Conservation (phyloP, 2,329 filamentous ascomycete genomes). For the Lecanoromycetidae sp. region DNA sequence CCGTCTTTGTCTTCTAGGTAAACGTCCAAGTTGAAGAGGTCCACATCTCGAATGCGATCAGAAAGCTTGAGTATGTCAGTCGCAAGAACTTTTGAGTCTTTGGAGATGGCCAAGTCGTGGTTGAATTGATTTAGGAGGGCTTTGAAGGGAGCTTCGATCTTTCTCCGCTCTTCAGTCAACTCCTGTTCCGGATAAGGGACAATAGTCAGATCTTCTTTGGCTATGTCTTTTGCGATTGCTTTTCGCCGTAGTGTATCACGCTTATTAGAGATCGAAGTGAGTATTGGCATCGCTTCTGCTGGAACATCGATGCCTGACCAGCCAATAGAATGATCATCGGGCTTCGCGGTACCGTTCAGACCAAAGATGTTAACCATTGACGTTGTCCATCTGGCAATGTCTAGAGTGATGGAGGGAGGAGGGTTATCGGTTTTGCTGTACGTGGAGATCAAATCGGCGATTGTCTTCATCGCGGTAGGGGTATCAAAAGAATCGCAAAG, state of each 20-base stretch:
- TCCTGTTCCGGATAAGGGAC: not conserved
- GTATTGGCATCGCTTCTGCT: conserved; percentile 44
- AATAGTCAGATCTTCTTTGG: not conserved
- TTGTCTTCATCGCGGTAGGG: conserved; percentile 61
- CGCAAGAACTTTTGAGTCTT: conserved; percentile 39
- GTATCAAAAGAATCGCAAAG: conserved; percentile 84
- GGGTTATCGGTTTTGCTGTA: conserved; percentile 50
- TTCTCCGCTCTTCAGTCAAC: not conserved
- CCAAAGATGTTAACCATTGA: conserved; percentile 76
- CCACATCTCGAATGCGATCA: conserved; percentile 66
- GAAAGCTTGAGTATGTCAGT: conserved; percentile 66
- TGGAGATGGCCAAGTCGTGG: conserved; percentile 32
- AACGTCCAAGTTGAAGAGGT: conserved; percentile 70
- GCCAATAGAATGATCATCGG: conserved; percentile 37
- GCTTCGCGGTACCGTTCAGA: conserved; percentile 38
- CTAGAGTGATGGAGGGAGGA: not conserved
- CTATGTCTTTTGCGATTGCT: conserved; percentile 25
- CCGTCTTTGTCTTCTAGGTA: conserved; percentile 70
- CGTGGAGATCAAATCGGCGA: conserved; percentile 66
- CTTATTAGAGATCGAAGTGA: conserved; percentile 47
- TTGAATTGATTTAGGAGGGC: conserved; percentile 17
- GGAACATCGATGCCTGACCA: conserved; percentile 56
- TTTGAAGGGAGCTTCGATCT: not conserved
- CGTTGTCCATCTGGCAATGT: conserved; percentile 64
- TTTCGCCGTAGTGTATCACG: conserved; percentile 46